Percentiles rank a stretch among this genome's conserved stretches.
These are phyloP conservation scores for Mycena metata DNA, from an alignment of 768 basidiomycete genomes.

Conservation along the genomic window DNA sequence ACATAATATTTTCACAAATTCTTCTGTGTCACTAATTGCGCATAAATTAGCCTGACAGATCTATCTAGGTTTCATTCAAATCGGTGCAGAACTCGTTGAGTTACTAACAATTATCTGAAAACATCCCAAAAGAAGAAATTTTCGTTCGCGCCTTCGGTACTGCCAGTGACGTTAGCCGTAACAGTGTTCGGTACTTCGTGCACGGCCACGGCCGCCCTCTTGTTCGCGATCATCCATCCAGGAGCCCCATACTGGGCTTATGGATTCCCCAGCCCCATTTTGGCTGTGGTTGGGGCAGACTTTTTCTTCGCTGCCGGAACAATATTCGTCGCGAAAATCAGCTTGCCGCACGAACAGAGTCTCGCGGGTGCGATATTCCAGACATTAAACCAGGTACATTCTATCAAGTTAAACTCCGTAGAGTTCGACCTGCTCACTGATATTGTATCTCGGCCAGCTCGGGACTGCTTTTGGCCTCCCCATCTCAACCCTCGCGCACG, in stretches of 20 bases:
- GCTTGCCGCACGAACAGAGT: conserved; percentile 77
- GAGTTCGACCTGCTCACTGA: conserved; percentile 5
- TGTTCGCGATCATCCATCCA: conserved; percentile 78
- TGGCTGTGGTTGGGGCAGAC: conserved; percentile 82
- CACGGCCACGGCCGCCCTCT: conserved; percentile 69
- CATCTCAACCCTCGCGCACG: conserved; percentile 61
- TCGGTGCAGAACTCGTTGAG: too few relatives aligned
- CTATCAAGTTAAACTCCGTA: too few relatives aligned
- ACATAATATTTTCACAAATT: too few relatives aligned
- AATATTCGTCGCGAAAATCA: conserved; percentile 80
- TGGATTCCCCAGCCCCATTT: conserved; percentile 75
- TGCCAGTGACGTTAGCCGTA: too few relatives aligned
- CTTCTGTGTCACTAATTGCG: too few relatives aligned
- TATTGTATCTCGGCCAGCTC: conserved; percentile 50
- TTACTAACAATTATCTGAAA: too few relatives aligned
- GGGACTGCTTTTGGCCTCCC: conserved; percentile 68
- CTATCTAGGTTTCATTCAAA: too few relatives aligned
- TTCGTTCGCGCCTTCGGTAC: too few relatives aligned
- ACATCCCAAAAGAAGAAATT: too few relatives aligned
- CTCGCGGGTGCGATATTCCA: conserved; percentile 83
- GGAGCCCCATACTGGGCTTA: conserved; percentile 78
- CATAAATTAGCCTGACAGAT: too few relatives aligned
- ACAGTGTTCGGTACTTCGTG: conserved; percentile 65
- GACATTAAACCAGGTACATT: conserved; percentile 76
- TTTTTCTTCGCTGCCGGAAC: conserved; percentile 83